Percentiles rank a stretch among this genome's conserved stretches.
Conservation (phyloP, 1,284 basidiomycete species). For the Malassezia restricta region DNA sequence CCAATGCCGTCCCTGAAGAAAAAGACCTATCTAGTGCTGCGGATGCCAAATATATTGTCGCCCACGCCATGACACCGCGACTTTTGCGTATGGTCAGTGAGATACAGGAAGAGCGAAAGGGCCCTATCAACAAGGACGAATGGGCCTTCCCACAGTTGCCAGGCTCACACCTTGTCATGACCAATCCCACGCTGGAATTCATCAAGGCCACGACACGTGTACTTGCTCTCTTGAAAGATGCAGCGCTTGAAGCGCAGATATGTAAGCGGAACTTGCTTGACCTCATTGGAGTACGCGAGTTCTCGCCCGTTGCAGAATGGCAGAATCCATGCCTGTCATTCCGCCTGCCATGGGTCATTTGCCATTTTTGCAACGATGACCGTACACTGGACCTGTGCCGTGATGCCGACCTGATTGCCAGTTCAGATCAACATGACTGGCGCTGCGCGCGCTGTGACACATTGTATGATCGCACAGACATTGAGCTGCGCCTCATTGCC, state of each 20-base stretch:
- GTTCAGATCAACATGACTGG: conserved; percentile 35
- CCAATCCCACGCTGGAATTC: conserved; percentile 70
- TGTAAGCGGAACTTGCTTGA: conserved; percentile 81
- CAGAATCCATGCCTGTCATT: conserved; percentile 83
- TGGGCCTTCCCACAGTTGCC: conserved; percentile 69
- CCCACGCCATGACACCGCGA: conserved; percentile 67
- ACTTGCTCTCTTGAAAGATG: conserved; percentile 58
- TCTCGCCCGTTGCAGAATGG: conserved; percentile 51
- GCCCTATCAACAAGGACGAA: conserved; percentile 53
- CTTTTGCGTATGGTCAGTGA: conserved; percentile 62
- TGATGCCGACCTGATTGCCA: conserved; percentile 64
- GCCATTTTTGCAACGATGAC: conserved; percentile 74
- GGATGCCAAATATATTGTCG: conserved; percentile 46
- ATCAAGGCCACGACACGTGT: conserved; percentile 77
- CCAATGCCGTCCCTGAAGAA: conserved; percentile 54
- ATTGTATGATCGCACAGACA: conserved; percentile 70
- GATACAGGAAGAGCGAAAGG: conserved; percentile 47
- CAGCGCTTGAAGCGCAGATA: conserved; percentile 71
- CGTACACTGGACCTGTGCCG: conserved; percentile 89
- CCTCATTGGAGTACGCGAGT: conserved; percentile 74
- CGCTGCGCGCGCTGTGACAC: conserved; percentile 57
- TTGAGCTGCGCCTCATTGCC: conserved; percentile 76
- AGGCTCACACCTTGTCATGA: conserved; percentile 65
- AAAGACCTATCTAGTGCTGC: conserved; percentile 23
- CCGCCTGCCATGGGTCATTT: conserved; percentile 74